Base-by-base conservation (phyloP, 2,329 filamentous ascomycete genomes). In the Fusarium sp. region DNA sequence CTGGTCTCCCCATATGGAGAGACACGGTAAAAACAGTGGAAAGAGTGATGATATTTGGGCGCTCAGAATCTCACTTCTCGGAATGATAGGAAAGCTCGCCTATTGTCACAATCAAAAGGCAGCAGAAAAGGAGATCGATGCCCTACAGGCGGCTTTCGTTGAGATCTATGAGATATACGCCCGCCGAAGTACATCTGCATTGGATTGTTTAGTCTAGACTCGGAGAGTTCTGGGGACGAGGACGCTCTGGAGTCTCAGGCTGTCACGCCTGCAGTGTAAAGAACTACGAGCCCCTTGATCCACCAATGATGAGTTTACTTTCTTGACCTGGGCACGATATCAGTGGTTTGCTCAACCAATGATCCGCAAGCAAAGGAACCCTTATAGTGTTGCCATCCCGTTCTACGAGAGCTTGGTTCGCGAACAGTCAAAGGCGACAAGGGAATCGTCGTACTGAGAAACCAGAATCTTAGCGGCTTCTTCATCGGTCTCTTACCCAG, bases 31-130 rank as follows among this genome's bases (percentile, higher is more conserved):
- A 25, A 74, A 78, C 38, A 44, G 41, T 5, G 78, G 77, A 3
- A 66, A 68, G 18, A 72, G 70, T 10, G 79, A 81, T 37, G 79
- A 81, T 21, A 71, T 79, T 11, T 81, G 79, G 80, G 80, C 80
- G 7, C 60, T 81, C 10, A 78, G 79, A 2, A 63, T 81, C 15
- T 76, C 77, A 10, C 44, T 79, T 21, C 71, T 81, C 14, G 76
- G 72, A 4, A 78, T 81, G 78, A 68, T 79, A 51, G 12, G 23
- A 27, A 7, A 19, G 23, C 15, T 18, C n/a, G 16, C 25, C 12
- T 27, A 27, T 27, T 8, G 18, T 21, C 18, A 18, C 23, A 45
- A 27, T 21, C 23, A 19, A 21, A 21, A 21, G 18, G 18, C 23
- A 12, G 4, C 4, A 25, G 12, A 27, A 18, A 45, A 45, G 23